Evolutionary conservation across 1,284 basidiomycete species (phyloP).

Genomic region (Microbotryum violaceum): DNA sequence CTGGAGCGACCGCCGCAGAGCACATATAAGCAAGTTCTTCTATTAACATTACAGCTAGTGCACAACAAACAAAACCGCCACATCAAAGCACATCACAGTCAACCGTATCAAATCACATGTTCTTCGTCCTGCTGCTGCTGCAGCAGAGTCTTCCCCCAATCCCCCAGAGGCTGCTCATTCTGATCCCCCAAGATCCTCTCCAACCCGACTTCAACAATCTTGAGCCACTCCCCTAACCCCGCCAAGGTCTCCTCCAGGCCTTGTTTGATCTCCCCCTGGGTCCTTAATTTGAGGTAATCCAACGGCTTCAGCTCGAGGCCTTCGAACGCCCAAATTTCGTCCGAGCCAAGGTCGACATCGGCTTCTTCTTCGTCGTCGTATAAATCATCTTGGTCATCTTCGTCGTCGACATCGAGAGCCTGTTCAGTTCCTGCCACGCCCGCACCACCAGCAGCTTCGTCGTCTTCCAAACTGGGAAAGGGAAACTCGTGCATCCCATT

Average conservation of each 20-base stretch:
- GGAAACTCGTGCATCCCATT: not conserved
- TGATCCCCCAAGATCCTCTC: slow-evolving; percentile 8
- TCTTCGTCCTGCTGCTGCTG: not conserved
- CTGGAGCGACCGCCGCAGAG: no score
- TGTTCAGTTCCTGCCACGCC: not conserved
- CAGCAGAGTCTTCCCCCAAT: not conserved
- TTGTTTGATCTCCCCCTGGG: slow-evolving; percentile 57
- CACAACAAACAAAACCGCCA: no score
- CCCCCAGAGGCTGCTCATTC: not conserved
- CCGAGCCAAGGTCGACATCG: not conserved
- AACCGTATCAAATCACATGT: not conserved
- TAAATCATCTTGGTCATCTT: not conserved
- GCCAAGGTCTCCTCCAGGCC: slow-evolving; percentile 69
- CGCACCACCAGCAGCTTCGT: not conserved
- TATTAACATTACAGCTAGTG: no score
- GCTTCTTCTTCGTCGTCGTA: not conserved
- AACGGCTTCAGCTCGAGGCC: slow-evolving; percentile 54
- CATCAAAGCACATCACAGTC: no score
- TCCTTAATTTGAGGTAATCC: slow-evolving; percentile 58
- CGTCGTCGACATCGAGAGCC: not conserved
- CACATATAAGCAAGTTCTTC: no score
- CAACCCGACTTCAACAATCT: slow-evolving; percentile 53
- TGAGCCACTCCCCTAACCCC: slow-evolving; percentile 71
- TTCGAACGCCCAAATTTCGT: not conserved
- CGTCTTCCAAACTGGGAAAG: not conserved